Percentiles rank a stretch among this genome's conserved stretches.
Evolutionary conservation across 2,329 filamentous ascomycete species (phyloP).

Genomic region (Hypoxylon sp.): DNA sequence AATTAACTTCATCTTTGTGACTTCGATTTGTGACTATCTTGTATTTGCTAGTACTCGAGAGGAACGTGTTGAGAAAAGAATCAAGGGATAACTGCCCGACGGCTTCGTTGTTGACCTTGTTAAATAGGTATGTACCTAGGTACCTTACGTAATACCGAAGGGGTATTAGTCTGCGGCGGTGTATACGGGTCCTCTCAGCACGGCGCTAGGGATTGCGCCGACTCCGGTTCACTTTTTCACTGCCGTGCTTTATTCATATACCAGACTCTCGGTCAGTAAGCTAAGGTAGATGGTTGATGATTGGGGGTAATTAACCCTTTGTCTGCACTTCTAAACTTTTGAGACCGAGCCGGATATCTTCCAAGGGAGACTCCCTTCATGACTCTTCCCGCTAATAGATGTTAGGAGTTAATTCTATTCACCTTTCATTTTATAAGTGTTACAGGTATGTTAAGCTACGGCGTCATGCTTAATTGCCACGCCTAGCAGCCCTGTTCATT

Average conservation of each 20-base stretch:
- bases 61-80: not conserved
- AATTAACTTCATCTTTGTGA: constrained; percentile 37
- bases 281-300: not conserved
- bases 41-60: not conserved
- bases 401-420: not conserved
- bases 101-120: not conserved
- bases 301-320: not conserved
- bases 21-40: not conserved
- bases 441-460: not conserved
- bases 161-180: constrained; percentile 12
- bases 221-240: constrained; percentile 2
- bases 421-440: not conserved
- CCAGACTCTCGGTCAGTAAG: not conserved
- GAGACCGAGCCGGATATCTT: not conserved
- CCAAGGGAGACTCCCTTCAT: not conserved
- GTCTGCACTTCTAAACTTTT: not conserved
- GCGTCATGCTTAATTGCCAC: not conserved
- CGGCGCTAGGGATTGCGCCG: constrained; percentile 7
- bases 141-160: not conserved
- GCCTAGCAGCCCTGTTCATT: not conserved
- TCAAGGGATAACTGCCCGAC: not conserved
- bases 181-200: not conserved
- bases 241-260: not conserved
- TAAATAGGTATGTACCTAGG: not conserved
- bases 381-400: not conserved